Conservation (phyloP, 495 filamentous ascomycete genomes). For the Aspergillus nidulans region DNA sequence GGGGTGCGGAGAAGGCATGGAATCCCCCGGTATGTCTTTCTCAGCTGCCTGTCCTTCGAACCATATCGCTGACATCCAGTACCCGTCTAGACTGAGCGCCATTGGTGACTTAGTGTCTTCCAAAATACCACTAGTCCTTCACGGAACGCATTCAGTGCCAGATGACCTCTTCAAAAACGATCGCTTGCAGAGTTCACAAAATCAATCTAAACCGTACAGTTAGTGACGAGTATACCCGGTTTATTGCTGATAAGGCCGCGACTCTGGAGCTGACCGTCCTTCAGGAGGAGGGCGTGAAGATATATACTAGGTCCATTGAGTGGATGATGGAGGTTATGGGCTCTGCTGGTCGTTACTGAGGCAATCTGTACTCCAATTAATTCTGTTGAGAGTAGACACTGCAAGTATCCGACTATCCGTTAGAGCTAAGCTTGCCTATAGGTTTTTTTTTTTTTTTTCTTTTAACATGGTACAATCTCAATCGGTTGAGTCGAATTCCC, state of each 20-base stretch:
- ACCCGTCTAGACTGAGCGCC: conserved; percentile 5
- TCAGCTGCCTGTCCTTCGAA: not conserved
- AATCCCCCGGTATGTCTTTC: conserved; percentile 47
- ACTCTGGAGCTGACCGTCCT: conserved; percentile 56
- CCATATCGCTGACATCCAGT: not conserved
- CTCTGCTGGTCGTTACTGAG: conserved; percentile 26
- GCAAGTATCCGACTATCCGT: too few species aligned
- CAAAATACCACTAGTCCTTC: conserved; percentile 58
- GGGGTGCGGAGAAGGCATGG: conserved; percentile 52
- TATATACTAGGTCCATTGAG: conserved; percentile 62
- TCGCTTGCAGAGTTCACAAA: conserved; percentile 58
- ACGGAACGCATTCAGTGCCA: conserved; percentile 66
- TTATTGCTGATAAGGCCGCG: conserved; percentile 56
- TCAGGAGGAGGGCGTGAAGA: conserved; percentile 57
- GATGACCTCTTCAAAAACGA: conserved; percentile 55
- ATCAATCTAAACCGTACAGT: conserved; percentile 69
- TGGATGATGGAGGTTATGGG: conserved; percentile 61
- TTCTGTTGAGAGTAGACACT: too few species aligned
- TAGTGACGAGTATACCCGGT: conserved; percentile 57
- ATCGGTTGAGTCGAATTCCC: too few species aligned
- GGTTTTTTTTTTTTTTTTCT: too few species aligned
- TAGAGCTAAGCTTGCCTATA: too few species aligned
- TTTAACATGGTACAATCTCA: too few species aligned
- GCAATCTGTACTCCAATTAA: too few species aligned
- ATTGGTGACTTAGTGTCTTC: conserved; percentile 18